Percentiles rank a stretch among this genome's conserved stretches.
These are phyloP conservation scores for Globisporangium paroecandrum DNA, from an alignment of 352 stramenopile species.

Conservation along the genomic window DNA sequence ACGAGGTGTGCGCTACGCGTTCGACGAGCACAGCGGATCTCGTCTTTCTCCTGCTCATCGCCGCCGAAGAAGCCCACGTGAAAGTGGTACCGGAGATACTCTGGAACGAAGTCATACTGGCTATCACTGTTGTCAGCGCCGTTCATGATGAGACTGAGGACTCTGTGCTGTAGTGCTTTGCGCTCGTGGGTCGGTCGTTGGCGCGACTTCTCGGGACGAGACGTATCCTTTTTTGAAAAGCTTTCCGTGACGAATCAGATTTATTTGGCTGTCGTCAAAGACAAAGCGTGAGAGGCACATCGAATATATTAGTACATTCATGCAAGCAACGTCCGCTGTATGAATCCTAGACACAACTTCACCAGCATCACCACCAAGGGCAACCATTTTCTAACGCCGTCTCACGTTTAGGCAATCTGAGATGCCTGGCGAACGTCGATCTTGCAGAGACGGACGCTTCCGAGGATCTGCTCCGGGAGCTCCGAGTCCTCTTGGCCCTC, in stretches of 20 bases:
- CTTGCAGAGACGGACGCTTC: slow-evolving; percentile 70
- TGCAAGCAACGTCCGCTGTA: neutral
- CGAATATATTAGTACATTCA: neutral
- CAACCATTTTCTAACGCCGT: neutral
- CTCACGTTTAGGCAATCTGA: neutral
- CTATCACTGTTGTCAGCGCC: slow-evolving; percentile 5
- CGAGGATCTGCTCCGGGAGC: slow-evolving; percentile 74
- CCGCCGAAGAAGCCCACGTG: slow-evolving; percentile 18
- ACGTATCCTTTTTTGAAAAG: neutral
- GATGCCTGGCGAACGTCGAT: slow-evolving; percentile 57
- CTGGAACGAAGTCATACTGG: slow-evolving; percentile 40
- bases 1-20: slow-evolving; percentile 55
- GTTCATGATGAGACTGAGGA: neutral
- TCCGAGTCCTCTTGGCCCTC: slow-evolving; percentile 77
- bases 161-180: neutral
- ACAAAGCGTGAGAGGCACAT: neutral
- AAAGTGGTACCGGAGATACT: slow-evolving; percentile 53
- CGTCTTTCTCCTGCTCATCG: slow-evolving; percentile 16
- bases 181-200: too few relatives aligned
- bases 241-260: too few relatives aligned
- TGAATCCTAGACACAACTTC: neutral
- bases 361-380: neutral
- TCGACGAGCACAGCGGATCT: slow-evolving; percentile 36
- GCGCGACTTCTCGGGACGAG: neutral
- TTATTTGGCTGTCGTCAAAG: too few relatives aligned